Percentiles rank a stretch among this genome's conserved stretches.
Evolutionary conservation across 192 early-diverging fungal genomes (phyloP).

Genomic region (Lobosporangium transversale): DNA sequence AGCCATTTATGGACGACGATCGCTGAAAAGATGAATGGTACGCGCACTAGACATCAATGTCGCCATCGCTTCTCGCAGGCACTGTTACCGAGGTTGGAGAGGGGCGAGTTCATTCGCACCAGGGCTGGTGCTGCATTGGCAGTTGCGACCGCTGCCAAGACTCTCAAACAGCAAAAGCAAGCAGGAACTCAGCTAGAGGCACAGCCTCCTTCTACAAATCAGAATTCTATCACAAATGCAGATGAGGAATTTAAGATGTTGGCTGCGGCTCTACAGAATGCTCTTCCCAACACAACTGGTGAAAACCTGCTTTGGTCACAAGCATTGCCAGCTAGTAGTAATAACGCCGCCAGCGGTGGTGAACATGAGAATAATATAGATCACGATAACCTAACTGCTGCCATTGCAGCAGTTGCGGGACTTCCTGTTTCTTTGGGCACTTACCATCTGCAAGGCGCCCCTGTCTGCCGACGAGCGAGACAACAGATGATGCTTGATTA

Average conservation of each 20-base stretch:
- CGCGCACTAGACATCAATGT: slow-evolving; percentile 22
- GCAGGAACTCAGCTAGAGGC: not conserved
- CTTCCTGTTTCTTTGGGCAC: not conserved
- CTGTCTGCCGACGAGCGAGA: slow-evolving; percentile 1
- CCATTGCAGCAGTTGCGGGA: slow-evolving; percentile 6
- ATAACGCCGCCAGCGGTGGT: not conserved
- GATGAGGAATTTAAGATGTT: slow-evolving; percentile 2
- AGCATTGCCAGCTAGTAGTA: slow-evolving; percentile 1
- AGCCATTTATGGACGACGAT: slow-evolving; percentile 20
- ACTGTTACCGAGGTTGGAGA: slow-evolving; percentile 11
- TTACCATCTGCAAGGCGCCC: not conserved
- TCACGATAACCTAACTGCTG: slow-evolving; percentile 5
- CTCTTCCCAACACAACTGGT: not conserved
- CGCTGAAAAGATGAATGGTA: slow-evolving; percentile 31
- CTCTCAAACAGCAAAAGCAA: slow-evolving; percentile 1
- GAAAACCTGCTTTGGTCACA: slow-evolving; percentile 16
- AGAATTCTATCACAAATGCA: not conserved
- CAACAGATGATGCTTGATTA: slow-evolving; percentile 6
- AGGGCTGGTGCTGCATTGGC: slow-evolving; percentile 11
- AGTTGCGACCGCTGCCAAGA: slow-evolving; percentile 10
- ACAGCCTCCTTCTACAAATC: not conserved
- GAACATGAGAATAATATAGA: not conserved
- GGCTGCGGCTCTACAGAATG: slow-evolving; percentile 13
- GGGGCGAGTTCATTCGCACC: slow-evolving; percentile 5
- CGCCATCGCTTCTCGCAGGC: slow-evolving; percentile 24